These are phyloP conservation scores for Backusella sp. DNA, from an alignment of 192 early-diverging fungal species.

Conservation along the genomic window DNA sequence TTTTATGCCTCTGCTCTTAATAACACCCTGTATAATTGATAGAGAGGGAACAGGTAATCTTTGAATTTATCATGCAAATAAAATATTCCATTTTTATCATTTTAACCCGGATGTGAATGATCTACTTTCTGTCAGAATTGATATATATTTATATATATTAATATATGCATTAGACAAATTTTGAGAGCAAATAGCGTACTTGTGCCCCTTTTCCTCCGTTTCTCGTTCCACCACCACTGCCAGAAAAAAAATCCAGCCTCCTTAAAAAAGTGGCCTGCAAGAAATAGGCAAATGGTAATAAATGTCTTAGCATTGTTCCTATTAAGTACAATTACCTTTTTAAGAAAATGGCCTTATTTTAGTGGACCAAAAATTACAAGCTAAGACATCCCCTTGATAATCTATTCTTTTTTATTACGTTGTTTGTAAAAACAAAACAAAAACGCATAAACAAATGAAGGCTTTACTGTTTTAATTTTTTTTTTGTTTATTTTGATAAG, in stretches of 20 bases:
- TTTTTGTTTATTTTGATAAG: no score
- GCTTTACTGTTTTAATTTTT: background rate
- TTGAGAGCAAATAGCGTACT: background rate
- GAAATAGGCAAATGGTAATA: no score
- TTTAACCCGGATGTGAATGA: background rate
- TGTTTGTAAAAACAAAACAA: background rate
- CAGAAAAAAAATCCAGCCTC: background rate
- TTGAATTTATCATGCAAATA: background rate
- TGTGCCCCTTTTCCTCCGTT: background rate
- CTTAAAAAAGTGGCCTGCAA: background rate
- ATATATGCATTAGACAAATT: background rate
- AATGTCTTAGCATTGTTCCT: no score
- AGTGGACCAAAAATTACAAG: background rate
- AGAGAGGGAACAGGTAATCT: background rate
- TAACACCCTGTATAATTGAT: background rate
- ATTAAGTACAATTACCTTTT: no score
- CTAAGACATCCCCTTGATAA: background rate
- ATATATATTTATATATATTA: background rate
- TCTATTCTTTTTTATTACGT: background rate
- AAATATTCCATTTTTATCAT: background rate
- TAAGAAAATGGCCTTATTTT: background rate
- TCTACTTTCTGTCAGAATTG: background rate
- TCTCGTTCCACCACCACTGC: background rate
- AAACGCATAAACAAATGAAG: background rate
- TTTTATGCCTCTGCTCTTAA: background rate